phyloP scores from a whole-genome alignment of 2,329 filamentous ascomycete genomes.

The Aspergillus sp. region DNA sequence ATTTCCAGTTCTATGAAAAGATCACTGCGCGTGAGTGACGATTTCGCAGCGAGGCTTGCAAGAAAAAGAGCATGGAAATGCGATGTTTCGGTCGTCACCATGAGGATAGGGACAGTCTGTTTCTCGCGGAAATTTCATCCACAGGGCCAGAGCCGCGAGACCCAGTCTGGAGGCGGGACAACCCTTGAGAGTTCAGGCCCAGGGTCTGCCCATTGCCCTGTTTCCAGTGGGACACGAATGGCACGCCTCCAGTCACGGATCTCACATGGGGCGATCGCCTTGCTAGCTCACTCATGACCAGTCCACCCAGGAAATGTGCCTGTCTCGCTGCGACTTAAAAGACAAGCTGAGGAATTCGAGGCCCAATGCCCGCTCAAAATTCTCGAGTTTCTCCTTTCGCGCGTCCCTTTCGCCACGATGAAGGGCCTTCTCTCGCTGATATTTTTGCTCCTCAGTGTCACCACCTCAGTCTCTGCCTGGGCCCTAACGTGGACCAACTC shows the following conservation, averaged over 20 bases:
- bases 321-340: neutral
- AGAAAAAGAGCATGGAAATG: no score
- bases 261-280: neutral
- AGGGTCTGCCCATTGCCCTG: neutral
- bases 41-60: no score
- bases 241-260: no score
- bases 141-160: neutral
- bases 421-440: neutral
- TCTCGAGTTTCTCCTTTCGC: neutral
- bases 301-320: neutral
- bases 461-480: conserved; percentile 6
- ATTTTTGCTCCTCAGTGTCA: neutral
- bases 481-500: conserved; percentile 14
- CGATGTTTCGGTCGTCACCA: no score
- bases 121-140: no score
- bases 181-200: neutral
- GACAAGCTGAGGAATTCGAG: neutral
- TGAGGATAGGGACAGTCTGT: no score
- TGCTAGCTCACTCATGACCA: neutral
- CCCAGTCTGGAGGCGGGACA: neutral
- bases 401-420: neutral
- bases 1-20: neutral
- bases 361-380: no score
- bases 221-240: neutral
- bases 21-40: no score